phyloP scores from a whole-genome alignment of 768 basidiomycete species.

The Leccinum barrowsii region DNA sequence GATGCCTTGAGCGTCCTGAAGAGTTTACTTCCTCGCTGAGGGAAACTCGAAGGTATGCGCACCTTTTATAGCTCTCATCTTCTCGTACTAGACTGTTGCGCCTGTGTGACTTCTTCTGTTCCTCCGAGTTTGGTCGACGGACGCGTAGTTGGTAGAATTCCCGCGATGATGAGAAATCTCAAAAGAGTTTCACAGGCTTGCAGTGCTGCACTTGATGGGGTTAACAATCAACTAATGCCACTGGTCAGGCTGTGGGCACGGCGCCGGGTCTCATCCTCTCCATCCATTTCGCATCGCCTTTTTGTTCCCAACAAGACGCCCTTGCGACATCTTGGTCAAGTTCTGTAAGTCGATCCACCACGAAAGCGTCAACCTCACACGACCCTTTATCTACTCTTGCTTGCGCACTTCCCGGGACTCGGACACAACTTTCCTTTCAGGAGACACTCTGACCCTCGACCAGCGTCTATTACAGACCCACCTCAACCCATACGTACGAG shows the following conservation, averaged over 20 bases:
- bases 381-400: neutral
- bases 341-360: constrained; percentile 15
- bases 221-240: neutral
- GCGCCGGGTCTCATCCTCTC: neutral
- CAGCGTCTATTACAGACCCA: constrained; percentile 7
- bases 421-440: constrained; percentile 4
- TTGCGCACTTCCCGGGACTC: neutral
- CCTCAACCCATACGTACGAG: constrained; percentile 1
- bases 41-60: constrained; percentile 15
- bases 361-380: neutral
- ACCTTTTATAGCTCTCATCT: constrained; percentile 69
- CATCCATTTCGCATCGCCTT: constrained; percentile 2
- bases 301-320: constrained; percentile 7
- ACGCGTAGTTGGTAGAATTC: neutral
- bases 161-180: constrained; percentile 16
- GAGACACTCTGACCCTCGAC: constrained; percentile 3
- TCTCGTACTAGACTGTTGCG: neutral
- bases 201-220: neutral
- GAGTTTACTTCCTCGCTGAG: constrained; percentile 5
- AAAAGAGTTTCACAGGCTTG: neutral
- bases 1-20: constrained; percentile 41
- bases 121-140: neutral
- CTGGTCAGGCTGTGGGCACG: constrained; percentile 2
- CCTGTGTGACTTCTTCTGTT: neutral
- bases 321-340: constrained; percentile 9